These are phyloP conservation scores for Tuber melanosporum DNA, from an alignment of 495 filamentous ascomycete genomes.

Conservation along the genomic window DNA sequence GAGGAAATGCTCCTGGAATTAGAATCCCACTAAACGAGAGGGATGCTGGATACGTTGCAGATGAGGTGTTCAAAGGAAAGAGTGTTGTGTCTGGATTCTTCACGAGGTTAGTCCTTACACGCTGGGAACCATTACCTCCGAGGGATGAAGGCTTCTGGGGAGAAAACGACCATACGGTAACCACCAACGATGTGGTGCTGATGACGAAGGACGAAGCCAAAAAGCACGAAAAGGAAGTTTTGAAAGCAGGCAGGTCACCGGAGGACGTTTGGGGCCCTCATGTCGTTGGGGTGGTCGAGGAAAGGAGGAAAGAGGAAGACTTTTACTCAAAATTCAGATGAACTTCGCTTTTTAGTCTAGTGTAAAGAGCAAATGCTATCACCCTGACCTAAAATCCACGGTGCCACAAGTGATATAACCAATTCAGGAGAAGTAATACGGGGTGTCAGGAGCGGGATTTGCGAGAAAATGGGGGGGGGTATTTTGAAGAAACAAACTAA, in stretches of 20 bases:
- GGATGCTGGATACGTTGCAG: constrained; percentile 78
- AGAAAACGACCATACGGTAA: constrained; percentile 64
- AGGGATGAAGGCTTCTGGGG: constrained; percentile 47
- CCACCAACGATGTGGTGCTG: constrained; percentile 67
- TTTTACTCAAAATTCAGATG: constrained; percentile 51
- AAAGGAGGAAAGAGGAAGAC: constrained; percentile 57
- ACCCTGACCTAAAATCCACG: neutral
- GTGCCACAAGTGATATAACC: neutral
- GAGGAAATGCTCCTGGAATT: constrained; percentile 60
- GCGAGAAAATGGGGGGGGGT: too few species aligned
- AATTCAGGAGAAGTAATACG: neutral
- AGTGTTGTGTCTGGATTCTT: constrained; percentile 75
- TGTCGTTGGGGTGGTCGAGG: constrained; percentile 58
- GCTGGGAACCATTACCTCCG: constrained; percentile 60
- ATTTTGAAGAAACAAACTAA: too few species aligned
- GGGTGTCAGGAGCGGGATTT: neutral
- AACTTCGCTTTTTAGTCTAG: constrained; percentile 2
- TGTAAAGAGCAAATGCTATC: neutral
- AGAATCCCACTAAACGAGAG: constrained; percentile 67
- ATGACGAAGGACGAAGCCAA: constrained; percentile 95
- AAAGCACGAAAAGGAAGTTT: constrained; percentile 69
- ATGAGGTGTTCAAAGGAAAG: constrained; percentile 79
- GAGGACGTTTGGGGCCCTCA: constrained; percentile 66
- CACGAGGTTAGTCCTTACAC: constrained; percentile 65
- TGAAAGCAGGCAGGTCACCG: constrained; percentile 59